A percentile compares a stretch with the other conserved stretches of the same genome.
These are phyloP conservation scores for Tagetes patula DNA, from an alignment of 129 eudicot genomes.

Conservation along the genomic window DNA sequence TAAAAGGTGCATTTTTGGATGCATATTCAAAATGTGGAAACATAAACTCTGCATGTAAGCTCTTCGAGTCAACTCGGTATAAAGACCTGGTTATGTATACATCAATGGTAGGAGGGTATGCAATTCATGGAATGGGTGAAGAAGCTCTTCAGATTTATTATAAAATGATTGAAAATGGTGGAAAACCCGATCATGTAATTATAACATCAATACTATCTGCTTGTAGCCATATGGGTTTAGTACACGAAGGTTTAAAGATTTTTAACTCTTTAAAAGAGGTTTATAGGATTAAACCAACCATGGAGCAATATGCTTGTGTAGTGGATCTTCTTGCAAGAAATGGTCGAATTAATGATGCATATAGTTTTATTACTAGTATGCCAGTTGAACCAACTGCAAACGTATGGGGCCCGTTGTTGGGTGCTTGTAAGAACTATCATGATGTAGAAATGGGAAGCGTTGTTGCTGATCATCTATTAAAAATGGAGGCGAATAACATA, in stretches of 20 bases:
- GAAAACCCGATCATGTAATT: conserved; percentile 74
- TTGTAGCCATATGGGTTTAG: conserved; percentile 82
- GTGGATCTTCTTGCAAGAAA: conserved; percentile 91
- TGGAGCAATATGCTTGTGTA: conserved; percentile 84
- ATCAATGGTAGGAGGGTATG: conserved; percentile 82
- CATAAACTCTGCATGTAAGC: conserved; percentile 48
- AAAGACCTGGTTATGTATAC: conserved; percentile 82
- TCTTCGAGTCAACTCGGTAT: conserved; percentile 43
- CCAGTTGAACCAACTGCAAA: conserved; percentile 69
- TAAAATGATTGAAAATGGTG: conserved; percentile 58
- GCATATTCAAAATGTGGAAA: conserved; percentile 78
- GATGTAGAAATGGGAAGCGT: conserved; percentile 60
- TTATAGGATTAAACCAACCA: conserved; percentile 54
- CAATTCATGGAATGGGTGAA: conserved; percentile 86
- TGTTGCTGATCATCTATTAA: conserved; percentile 56
- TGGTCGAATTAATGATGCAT: conserved; percentile 71
- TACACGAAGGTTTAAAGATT: conserved; percentile 67
- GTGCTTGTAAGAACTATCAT: conserved; percentile 68
- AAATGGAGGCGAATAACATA: conserved; percentile 47
- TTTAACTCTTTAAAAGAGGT: conserved; percentile 58
- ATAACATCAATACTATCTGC: conserved; percentile 70
- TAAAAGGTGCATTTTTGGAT: conserved; percentile 69
- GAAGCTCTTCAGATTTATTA: conserved; percentile 59
- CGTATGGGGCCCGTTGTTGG: conserved; percentile 78
- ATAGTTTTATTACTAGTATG: conserved; percentile 53